Evolutionary conservation across 805 yeast species (phyloP).

Genomic region (Myxozyma neotropica): DNA sequence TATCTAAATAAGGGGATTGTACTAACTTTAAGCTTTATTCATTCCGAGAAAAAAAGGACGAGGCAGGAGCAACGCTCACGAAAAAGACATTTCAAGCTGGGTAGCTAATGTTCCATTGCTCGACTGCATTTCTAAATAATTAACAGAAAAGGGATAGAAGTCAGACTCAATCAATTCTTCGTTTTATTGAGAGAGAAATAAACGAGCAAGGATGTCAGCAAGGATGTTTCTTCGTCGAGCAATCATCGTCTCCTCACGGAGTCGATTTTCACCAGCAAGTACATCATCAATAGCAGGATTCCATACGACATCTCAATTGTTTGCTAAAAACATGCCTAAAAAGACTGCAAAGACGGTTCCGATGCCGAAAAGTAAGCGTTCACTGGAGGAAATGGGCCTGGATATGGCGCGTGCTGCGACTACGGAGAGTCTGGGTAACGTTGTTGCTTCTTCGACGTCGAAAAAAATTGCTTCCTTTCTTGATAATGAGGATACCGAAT

Average conservation of each 20-base stretch:
- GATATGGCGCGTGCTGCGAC: slow-evolving; percentile 8
- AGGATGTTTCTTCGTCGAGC: not conserved
- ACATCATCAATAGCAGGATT: not conserved
- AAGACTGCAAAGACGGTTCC: not conserved
- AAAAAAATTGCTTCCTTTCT: not conserved
- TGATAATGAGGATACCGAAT: not conserved
- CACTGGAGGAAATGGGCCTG: slow-evolving; percentile 25
- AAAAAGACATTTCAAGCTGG: too few species aligned
- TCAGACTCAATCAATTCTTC: too few species aligned
- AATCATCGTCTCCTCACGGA: not conserved
- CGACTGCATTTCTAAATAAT: not conserved
- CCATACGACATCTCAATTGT: slow-evolving; percentile 22
- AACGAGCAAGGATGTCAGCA: slow-evolving; percentile 1
- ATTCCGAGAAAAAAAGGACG: too few species aligned
- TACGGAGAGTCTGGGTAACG: not conserved
- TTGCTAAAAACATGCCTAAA: slow-evolving; percentile 21
- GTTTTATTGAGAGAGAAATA: too few species aligned
- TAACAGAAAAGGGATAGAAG: not conserved
- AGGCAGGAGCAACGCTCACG: not conserved
- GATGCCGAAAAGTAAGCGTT: not conserved
- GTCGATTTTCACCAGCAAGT: not conserved
- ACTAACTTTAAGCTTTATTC: too few species aligned
- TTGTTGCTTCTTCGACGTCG: not conserved
- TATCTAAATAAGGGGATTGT: too few species aligned
- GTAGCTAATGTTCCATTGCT: too few species aligned